Base-by-base conservation (phyloP, 2,329 filamentous ascomycete genomes). In the Phyllosticta citriasiana region DNA sequence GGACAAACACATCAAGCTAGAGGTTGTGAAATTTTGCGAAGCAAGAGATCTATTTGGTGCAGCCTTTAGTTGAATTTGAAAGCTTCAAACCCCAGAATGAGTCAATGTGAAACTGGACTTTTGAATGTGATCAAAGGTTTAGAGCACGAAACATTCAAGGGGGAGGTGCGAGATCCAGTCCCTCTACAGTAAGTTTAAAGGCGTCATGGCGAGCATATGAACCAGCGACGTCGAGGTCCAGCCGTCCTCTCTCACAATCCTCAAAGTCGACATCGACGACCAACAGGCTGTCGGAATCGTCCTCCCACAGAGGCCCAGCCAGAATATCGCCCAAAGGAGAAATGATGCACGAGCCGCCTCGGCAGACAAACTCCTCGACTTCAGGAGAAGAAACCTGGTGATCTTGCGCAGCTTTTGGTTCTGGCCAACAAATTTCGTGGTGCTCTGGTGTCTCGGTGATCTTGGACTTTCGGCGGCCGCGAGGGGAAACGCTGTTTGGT, bases 201-300 rank as follows among this genome's bases (percentile, higher is more conserved):
- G 82, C 77, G 70, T 87, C 86, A 64, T 82, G 88, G 71, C 91
- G 82, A 2, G 90, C 92, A 73, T 96, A 96, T 70, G 88, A 91
- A 0, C 92, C 92, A 2, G 85, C 90, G 47, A 89, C 85, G 76
- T 96, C 92, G 47, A 89, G 85, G 76, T 96, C 92, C 55, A 96
- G 72, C 58, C 90, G 79, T 0, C 91, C 92, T 9, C 89, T 80
- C 66, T 91, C 83, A 67, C 92, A 96, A 66, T 96, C 91, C 55
- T 95, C 88, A 68, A 97, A 87, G 69, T 97, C 91, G 3, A 92
- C 86, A 65, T 94, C 89, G 0, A 84, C 80, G 35, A 83, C 82
- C 57, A 91, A 75, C 30, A 96, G 72, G 0, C 84, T 82, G 3
- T 84, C 79, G 60, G 87, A 77, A 59, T 92, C 86, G 54, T 78